Evolutionary conservation across 768 basidiomycete genomes (phyloP).

Genomic region (Auricularia sp.): DNA sequence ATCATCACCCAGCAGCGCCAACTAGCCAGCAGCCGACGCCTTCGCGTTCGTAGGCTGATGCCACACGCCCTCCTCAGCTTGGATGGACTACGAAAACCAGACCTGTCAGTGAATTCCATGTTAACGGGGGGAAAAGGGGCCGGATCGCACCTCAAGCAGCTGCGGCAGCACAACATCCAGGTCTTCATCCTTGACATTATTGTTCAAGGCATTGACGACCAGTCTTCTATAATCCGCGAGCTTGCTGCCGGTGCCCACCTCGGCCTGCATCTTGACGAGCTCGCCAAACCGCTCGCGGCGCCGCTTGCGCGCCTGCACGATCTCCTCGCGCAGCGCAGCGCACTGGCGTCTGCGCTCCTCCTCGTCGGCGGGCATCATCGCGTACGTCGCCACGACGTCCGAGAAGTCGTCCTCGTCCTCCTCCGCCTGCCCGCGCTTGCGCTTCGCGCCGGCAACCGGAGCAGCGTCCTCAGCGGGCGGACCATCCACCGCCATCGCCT

Average conservation of each 20-base stretch:
- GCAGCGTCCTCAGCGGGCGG: conserved; percentile 33
- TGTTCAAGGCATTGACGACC: conserved; percentile 27
- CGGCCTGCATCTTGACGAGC: conserved; percentile 72
- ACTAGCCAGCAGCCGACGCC: too few species aligned
- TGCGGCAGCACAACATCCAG: neutral
- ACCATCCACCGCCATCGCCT: conserved; percentile 24
- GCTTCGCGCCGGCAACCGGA: conserved; percentile 29
- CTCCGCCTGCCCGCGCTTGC: conserved; percentile 20
- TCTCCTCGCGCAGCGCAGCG: conserved; percentile 51
- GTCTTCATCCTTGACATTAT: neutral
- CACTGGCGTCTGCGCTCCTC: conserved; percentile 45
- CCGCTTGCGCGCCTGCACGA: conserved; percentile 54
- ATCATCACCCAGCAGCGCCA: neutral
- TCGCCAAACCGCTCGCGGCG: conserved; percentile 65
- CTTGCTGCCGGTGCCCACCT: conserved; percentile 79
- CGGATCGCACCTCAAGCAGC: neutral
- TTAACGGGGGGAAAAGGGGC: neutral
- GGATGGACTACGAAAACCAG: neutral
- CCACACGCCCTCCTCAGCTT: neutral
- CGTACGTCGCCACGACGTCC: conserved; percentile 51
- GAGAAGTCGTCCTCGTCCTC: conserved; percentile 49
- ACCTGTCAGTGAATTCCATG: neutral
- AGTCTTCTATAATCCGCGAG: conserved; percentile 84
- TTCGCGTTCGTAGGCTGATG: neutral
- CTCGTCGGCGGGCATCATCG: conserved; percentile 46